phyloP scores from a whole-genome alignment of 768 basidiomycete species.

The Amylocystis lapponica region DNA sequence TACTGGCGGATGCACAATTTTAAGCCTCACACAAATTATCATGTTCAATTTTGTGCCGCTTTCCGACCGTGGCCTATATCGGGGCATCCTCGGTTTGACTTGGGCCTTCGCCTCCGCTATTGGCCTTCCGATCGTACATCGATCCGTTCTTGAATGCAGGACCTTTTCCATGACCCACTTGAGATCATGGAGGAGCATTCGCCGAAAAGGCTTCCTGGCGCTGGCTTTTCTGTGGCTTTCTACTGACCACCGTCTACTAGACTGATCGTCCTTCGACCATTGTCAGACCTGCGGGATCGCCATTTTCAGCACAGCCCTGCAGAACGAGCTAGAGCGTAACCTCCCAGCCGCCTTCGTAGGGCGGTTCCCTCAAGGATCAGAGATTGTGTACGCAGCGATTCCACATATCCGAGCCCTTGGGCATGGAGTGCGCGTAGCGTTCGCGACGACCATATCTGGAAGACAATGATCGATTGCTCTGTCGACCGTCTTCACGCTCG shows the following conservation, averaged over 20 bases:
- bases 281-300: conserved; percentile 30
- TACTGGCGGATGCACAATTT: conserved; percentile 12
- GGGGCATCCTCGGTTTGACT: neutral
- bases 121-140: conserved; percentile 1
- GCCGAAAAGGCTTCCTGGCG: no score
- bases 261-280: no score
- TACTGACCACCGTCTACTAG: no score
- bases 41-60: conserved; percentile 14
- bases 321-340: conserved; percentile 28
- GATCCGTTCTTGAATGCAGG: no score
- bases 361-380: conserved; percentile 21
- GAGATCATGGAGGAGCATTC: no score
- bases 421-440: conserved; percentile 22
- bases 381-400: conserved; percentile 23
- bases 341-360: conserved; percentile 25
- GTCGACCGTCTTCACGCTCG: conserved; percentile 17
- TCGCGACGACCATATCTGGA: conserved; percentile 29
- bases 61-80: conserved; percentile 25
- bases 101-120: conserved; percentile 4
- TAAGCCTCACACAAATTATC: conserved; percentile 11
- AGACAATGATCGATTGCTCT: conserved; percentile 23
- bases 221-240: no score
- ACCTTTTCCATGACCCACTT: neutral
- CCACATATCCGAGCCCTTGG: conserved; percentile 22
- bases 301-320: conserved; percentile 29